Evolutionary conservation across 2,329 filamentous ascomycete species (phyloP).

Genomic region (Colletotrichum karsti): DNA sequence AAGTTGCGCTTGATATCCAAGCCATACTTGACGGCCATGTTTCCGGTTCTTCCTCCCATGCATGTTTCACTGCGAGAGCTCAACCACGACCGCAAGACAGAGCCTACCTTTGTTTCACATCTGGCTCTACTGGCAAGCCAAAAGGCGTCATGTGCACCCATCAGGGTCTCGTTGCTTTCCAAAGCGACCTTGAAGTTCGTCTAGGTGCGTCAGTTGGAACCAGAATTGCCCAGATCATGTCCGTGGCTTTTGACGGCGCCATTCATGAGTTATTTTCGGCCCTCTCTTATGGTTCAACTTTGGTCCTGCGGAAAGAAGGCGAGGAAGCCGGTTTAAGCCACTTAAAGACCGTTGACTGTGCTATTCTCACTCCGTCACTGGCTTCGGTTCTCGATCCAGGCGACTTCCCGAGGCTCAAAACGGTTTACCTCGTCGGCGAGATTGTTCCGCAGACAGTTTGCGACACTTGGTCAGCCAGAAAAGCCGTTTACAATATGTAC

Average conservation of each 20-base stretch:
- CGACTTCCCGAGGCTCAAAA: constrained; percentile 40
- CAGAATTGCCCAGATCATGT: constrained; percentile 48
- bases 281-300: constrained; percentile 46
- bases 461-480: constrained; percentile 41
- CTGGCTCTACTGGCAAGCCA: constrained; percentile 51
- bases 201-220: background rate
- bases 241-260: constrained; percentile 51
- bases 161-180: background rate
- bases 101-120: constrained; percentile 54
- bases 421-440: constrained; percentile 48
- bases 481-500: constrained; percentile 50
- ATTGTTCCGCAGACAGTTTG: constrained; percentile 40
- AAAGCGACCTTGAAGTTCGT: background rate
- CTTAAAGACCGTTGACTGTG: constrained; percentile 37
- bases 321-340: constrained; percentile 38
- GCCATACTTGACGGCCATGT: too few relatives aligned
- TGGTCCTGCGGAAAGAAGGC: constrained; percentile 38
- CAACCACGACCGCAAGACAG: background rate
- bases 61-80: background rate
- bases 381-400: constrained; percentile 39
- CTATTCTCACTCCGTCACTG: constrained; percentile 49
- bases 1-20: background rate
- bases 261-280: constrained; percentile 50
- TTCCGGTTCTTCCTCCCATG: background rate
- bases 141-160: constrained; percentile 50